Evolutionary conservation across 352 stramenopile species (phyloP).

Genomic region (Albugo laibachii): DNA sequence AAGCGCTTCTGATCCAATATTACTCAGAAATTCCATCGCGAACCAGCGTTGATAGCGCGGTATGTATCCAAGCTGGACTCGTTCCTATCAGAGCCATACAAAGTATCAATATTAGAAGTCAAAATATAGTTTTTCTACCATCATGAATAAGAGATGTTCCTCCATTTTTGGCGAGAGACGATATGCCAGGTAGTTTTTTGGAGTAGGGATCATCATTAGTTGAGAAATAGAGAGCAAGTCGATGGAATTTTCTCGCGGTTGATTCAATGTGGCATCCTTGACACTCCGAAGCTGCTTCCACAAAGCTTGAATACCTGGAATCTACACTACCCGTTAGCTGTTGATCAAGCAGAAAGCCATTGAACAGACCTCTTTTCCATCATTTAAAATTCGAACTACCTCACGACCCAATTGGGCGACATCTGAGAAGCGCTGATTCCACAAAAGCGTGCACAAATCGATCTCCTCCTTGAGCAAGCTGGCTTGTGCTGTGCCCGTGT

Average conservation of each 20-base stretch:
- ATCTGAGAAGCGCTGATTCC: slow-evolving; percentile 40
- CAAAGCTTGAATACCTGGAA: slow-evolving; percentile 53
- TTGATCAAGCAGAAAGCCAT: not conserved
- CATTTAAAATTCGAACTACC: slow-evolving; percentile 54
- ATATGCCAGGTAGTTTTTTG: slow-evolving; percentile 55
- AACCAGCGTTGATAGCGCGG: slow-evolving; percentile 80
- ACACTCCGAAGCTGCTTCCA: slow-evolving; percentile 66
- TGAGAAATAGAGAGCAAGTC: slow-evolving; percentile 36
- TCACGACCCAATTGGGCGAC: slow-evolving; percentile 53
- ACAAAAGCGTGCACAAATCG: slow-evolving; percentile 51
- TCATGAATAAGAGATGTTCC: slow-evolving; percentile 73
- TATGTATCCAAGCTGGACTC: slow-evolving; percentile 47
- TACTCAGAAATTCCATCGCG: slow-evolving; percentile 55
- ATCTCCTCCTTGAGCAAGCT: slow-evolving; percentile 58
- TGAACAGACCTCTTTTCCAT: slow-evolving; percentile 49
- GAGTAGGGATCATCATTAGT: slow-evolving; percentile 53
- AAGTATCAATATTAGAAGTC: not conserved
- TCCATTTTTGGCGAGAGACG: slow-evolving; percentile 74
- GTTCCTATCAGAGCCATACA: slow-evolving; percentile 16
- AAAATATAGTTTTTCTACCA: slow-evolving; percentile 13
- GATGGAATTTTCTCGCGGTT: slow-evolving; percentile 20
- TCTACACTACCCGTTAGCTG: slow-evolving; percentile 11
- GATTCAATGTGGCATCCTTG: slow-evolving; percentile 18
- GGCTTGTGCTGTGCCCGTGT: slow-evolving; percentile 25
- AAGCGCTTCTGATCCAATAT: slow-evolving; percentile 35